phyloP scores from a whole-genome alignment of 768 basidiomycete genomes.

The Leccinum truebloodii region DNA sequence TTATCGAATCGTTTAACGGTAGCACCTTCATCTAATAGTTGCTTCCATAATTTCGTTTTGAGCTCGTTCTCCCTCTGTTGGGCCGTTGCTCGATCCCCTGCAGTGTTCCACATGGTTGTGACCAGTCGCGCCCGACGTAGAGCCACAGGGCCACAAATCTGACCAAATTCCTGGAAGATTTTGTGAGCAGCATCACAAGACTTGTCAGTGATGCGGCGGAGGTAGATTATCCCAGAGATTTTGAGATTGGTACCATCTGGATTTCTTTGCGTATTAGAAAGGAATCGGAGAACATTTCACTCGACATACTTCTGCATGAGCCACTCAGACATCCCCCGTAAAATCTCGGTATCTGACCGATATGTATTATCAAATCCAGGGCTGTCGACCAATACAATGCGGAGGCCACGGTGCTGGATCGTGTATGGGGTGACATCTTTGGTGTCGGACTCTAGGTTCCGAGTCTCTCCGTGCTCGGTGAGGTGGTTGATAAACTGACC shows the following conservation, averaged over 20 bases:
- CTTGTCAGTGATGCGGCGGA: conserved; percentile 38
- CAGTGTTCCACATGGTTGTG: conserved; percentile 40
- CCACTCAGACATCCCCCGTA: conserved; percentile 1
- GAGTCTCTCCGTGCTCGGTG: background rate
- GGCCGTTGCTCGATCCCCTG: conserved; percentile 13
- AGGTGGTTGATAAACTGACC: background rate
- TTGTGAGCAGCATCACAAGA: conserved; percentile 28
- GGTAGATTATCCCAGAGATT: conserved; percentile 35
- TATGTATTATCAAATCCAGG: background rate
- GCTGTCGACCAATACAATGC: background rate
- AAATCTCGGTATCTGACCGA: background rate
- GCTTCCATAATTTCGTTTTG: conserved; percentile 24
- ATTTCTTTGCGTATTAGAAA: background rate
- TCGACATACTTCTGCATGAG: conserved; percentile 15
- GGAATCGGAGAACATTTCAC: background rate
- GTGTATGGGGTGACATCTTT: background rate
- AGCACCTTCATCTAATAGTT: conserved; percentile 7
- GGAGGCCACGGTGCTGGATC: background rate
- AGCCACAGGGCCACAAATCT: conserved; percentile 35
- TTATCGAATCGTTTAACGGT: conserved; percentile 1
- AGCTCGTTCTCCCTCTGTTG: conserved; percentile 28
- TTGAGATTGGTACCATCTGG: conserved; percentile 1
- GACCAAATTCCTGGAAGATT: conserved; percentile 36
- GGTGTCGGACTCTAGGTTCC: background rate
- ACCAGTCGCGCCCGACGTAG: conserved; percentile 34